Conservation (phyloP, 208 protist species). For the Pavlovales sp. region DNA sequence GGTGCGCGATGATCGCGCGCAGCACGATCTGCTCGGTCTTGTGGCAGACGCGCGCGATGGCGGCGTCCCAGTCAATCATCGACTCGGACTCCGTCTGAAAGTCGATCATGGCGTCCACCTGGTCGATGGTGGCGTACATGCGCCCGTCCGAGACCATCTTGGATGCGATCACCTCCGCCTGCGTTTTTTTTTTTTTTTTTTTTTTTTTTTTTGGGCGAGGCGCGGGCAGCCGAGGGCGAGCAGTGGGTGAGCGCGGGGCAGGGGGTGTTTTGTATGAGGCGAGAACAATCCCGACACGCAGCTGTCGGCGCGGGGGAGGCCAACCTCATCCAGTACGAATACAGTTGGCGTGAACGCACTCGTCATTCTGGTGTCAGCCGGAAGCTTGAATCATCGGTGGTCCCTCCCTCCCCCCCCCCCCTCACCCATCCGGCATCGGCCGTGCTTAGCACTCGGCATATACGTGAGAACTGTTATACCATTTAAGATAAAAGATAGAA, state of each 20-base stretch:
- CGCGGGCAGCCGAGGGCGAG: too few species aligned
- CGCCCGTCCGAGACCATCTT: constrained; percentile 80
- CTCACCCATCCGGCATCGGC: too few species aligned
- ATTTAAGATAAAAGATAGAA: too few species aligned
- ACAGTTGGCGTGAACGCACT: neutral
- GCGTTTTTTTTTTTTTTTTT: too few species aligned
- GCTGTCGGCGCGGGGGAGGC: too few species aligned
- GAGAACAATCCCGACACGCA: too few species aligned
- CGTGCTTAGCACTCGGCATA: too few species aligned
- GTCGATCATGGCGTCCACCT: constrained; percentile 69
- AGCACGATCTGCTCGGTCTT: neutral
- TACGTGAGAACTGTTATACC: too few species aligned
- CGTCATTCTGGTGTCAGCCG: neutral
- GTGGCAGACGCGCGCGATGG: constrained; percentile 41
- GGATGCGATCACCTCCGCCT: constrained; percentile 74
- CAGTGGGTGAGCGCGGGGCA: too few species aligned
- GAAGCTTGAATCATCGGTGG: constrained; percentile 17
- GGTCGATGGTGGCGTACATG: constrained; percentile 72
- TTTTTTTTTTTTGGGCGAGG: too few species aligned
- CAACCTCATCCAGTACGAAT: neutral
- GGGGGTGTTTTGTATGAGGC: too few species aligned
- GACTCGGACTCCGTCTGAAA: constrained; percentile 62
- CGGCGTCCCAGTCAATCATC: constrained; percentile 55
- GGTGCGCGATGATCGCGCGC: neutral
- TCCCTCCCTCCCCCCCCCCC: too few species aligned